Conservation (phyloP, 2,329 filamentous ascomycete genomes). For the Raffaelea arxii region DNA sequence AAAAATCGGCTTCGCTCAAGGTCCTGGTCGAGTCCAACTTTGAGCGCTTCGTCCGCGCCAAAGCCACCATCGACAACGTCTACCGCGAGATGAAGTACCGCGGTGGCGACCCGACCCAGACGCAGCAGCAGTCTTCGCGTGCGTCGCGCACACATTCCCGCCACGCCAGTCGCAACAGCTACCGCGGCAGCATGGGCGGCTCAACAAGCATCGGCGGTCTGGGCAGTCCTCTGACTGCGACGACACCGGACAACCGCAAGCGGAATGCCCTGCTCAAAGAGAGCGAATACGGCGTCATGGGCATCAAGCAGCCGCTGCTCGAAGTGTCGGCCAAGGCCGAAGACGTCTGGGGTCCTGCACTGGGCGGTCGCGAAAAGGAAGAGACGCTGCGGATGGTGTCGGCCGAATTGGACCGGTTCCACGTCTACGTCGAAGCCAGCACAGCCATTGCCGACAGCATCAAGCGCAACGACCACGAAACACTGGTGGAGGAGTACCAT, state of each 20-base stretch:
- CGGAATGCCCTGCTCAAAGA: slow-evolving; percentile 91
- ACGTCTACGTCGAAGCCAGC: slow-evolving; percentile 73
- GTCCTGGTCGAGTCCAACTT: slow-evolving; percentile 96
- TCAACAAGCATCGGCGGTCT: neutral
- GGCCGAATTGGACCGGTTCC: slow-evolving; percentile 66
- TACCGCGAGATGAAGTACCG: slow-evolving; percentile 93
- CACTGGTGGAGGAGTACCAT: slow-evolving; percentile 75
- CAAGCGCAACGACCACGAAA: slow-evolving; percentile 83
- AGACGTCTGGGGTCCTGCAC: slow-evolving; percentile 91
- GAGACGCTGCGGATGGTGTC: slow-evolving; percentile 73
- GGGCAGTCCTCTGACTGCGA: neutral
- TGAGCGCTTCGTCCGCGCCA: slow-evolving; percentile 93
- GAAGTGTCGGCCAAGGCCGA: slow-evolving; percentile 92
- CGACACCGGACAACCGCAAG: slow-evolving; percentile 32
- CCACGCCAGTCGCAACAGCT: slow-evolving; percentile 57
- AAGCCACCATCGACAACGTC: slow-evolving; percentile 96
- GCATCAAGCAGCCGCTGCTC: slow-evolving; percentile 78
- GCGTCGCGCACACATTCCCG: slow-evolving; percentile 49
- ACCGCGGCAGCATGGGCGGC: slow-evolving; percentile 39
- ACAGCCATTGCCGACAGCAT: slow-evolving; percentile 72
- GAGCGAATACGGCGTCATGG: slow-evolving; percentile 79
- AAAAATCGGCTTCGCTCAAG: slow-evolving; percentile 95
- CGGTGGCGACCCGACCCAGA: slow-evolving; percentile 41
- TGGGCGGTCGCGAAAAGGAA: slow-evolving; percentile 86
- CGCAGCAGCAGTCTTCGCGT: too few species aligned